A percentile compares a stretch with the other conserved stretches of the same genome.
Evolutionary conservation across 495 filamentous ascomycete species (phyloP).

Genomic region (Neurospora sp.): DNA sequence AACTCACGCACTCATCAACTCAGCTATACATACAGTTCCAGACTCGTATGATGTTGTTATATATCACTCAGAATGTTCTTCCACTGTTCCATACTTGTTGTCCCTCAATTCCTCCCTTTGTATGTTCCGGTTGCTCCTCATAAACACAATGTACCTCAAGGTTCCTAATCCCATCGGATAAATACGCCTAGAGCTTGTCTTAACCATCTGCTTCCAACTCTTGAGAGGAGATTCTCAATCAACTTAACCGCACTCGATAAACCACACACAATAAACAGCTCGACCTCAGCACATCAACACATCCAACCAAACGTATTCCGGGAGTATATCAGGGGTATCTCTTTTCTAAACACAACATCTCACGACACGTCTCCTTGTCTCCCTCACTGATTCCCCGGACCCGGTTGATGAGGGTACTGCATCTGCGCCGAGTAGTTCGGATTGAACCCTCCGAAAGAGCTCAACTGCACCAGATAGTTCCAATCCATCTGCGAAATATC

Average conservation of each 20-base stretch:
- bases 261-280: not conserved
- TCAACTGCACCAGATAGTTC: conserved; percentile 33
- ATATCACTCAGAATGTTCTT: not conserved
- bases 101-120: not conserved
- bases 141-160: not conserved
- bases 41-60: not conserved
- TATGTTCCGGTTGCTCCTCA: not conserved
- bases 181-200: not conserved
- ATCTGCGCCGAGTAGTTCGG: conserved; percentile 3
- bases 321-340: not conserved
- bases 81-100: not conserved
- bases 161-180: not conserved
- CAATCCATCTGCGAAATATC: conserved; percentile 36
- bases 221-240: not conserved
- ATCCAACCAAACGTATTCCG: not conserved
- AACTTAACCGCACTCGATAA: not conserved
- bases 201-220: not conserved
- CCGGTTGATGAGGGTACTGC: not conserved
- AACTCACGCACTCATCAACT: not conserved
- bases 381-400: not conserved
- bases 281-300: not conserved
- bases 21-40: not conserved
- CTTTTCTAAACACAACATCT: not conserved
- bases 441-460: conserved; percentile 24
- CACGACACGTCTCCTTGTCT: not conserved